Evolutionary conservation across 345 rosid genomes (phyloP), one percentile per base, ranked within the genome.

Genomic region (Sisymbrium altissimum): DNA sequence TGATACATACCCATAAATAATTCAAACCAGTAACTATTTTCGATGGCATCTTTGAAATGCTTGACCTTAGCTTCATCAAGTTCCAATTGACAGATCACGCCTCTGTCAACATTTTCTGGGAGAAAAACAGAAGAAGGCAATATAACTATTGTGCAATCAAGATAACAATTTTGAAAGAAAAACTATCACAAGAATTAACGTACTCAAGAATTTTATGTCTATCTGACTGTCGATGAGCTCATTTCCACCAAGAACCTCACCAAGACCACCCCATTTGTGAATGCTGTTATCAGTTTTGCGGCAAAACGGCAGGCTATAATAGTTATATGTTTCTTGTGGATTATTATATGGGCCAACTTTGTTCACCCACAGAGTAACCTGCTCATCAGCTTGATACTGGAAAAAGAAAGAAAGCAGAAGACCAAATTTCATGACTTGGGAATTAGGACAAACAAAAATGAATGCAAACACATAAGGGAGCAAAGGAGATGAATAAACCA

Each of bases 231-330:
- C 98, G 59, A 93, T 90, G 70, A 93, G 98, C 77, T 93, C 98
- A 77, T 93, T 93, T 76, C 98, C 98, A 76, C 98, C 98, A 12
- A 93, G 86, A 78, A 90, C 98, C 83, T 93, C 98, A 66, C 97
- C 98, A 75, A 93, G 97, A 50, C 97, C 98, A 80, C 93, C 98
- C 98, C 97, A 93, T 79, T 93, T 93, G 83, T 93, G 98, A 73
- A 65, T 11, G 58, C 36, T 62, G 81, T 77, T 84, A 18, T 64
- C 79, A 73, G 83, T 53, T 27, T 77, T 80, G 53, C 77, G 88
- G 75, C 98, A 93, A 82, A 87, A 93, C 9, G 98, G 97, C 73
- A 93, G 97, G 81, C 92, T 86, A 83, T 89, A 89, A 78, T 93
- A 93, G 83, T 93, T 93, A 81, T 93, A 93, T 6, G 97, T 93